Conservation (phyloP, 495 filamentous ascomycete genomes). For the Letharia lupina region DNA sequence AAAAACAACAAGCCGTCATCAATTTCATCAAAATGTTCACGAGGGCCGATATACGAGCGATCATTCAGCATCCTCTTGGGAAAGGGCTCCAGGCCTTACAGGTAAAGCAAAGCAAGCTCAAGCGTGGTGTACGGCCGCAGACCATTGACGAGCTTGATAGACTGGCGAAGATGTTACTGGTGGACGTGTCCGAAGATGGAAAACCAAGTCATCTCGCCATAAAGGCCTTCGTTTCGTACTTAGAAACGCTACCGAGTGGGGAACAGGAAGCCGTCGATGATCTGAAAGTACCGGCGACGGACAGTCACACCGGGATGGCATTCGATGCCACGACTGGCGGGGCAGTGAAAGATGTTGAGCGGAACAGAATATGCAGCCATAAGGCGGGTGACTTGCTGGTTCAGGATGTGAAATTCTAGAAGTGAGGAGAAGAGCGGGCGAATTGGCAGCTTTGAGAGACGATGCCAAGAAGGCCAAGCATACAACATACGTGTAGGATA, state of each 20-base stretch:
- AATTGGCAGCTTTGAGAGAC: too few relatives aligned
- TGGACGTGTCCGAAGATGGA: constrained; percentile 29
- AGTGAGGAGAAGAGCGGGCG: too few relatives aligned
- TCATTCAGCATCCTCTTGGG: constrained; percentile 32
- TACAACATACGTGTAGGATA: too few relatives aligned
- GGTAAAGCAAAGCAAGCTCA: constrained; percentile 31
- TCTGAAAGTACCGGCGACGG: constrained; percentile 32
- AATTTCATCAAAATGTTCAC: too few relatives aligned
- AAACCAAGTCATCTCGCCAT: constrained; percentile 28
- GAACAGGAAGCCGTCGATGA: constrained; percentile 33
- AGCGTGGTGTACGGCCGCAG: constrained; percentile 29
- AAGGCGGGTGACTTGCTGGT: constrained; percentile 33
- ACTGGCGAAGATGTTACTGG: constrained; percentile 29
- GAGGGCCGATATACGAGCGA: constrained; percentile 26
- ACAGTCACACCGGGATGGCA: constrained; percentile 32
- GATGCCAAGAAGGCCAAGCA: too few relatives aligned
- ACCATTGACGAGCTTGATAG: constrained; percentile 32
- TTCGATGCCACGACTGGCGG: constrained; percentile 36
- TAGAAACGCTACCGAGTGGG: constrained; percentile 29
- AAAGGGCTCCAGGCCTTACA: constrained; percentile 23
- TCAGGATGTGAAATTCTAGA: too few relatives aligned
- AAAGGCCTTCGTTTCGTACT: constrained; percentile 33
- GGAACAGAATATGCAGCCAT: constrained; percentile 33
- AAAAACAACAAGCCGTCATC: too few relatives aligned
- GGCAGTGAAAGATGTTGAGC: constrained; percentile 32